Conservation (phyloP, 2,329 filamentous ascomycete species). For the Beauveria australis region DNA sequence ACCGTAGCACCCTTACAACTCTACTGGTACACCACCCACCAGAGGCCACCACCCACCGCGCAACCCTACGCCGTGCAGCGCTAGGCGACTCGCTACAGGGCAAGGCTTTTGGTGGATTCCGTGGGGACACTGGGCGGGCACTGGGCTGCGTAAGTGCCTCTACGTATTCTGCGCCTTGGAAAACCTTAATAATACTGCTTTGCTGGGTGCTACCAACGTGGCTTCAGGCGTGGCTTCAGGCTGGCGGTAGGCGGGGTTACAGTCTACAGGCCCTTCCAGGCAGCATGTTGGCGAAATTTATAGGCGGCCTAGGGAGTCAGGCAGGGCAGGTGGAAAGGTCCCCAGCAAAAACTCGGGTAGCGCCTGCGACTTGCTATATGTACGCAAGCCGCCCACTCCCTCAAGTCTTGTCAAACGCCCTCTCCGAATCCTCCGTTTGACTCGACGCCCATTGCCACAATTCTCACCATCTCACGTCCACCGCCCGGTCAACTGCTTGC, state of each 20-base stretch:
- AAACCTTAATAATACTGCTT: not conserved
- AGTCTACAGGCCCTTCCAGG: not conserved
- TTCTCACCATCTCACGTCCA: not conserved
- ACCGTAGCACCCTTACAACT: not conserved
- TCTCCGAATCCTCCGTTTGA: not conserved
- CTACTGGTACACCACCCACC: not conserved
- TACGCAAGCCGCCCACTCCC: not conserved
- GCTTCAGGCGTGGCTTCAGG: too few species aligned
- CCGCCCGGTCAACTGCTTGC: not conserved
- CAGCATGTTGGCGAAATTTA: too few species aligned
- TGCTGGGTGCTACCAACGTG: not conserved
- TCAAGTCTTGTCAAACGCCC: not conserved
- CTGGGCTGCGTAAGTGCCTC: conserved; percentile 8
- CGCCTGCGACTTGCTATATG: not conserved
- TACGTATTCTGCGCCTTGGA: not conserved
- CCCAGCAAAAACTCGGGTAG: not conserved
- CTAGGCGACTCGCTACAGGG: not conserved
- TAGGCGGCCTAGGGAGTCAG: not conserved
- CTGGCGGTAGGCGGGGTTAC: not conserved
- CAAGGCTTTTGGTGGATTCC: not conserved
- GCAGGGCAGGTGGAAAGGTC: not conserved
- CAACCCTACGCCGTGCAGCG: not conserved
- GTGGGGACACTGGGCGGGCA: not conserved
- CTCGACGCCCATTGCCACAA: not conserved
- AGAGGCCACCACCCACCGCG: not conserved